phyloP scores from a whole-genome alignment of 2,329 filamentous ascomycete species.

The Penicillium decumbens region DNA sequence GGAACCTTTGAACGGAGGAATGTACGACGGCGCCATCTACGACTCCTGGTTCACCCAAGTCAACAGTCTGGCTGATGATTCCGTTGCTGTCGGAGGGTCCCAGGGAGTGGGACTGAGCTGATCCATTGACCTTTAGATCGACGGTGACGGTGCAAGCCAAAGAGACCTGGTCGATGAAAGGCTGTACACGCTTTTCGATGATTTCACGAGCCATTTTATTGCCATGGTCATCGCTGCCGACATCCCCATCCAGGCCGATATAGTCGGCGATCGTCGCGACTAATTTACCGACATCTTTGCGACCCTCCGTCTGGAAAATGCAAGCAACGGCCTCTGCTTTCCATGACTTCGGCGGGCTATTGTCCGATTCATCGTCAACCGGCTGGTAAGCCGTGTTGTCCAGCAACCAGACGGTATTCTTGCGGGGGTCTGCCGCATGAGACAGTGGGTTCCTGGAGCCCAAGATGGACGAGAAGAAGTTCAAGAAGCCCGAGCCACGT shows the following conservation, averaged over 20 bases:
- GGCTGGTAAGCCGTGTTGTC: slow-evolving; percentile 78
- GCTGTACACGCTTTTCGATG: slow-evolving; percentile 53
- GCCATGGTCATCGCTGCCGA: slow-evolving; percentile 29
- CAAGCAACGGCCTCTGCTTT: slow-evolving; percentile 77
- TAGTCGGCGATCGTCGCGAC: slow-evolving; percentile 67
- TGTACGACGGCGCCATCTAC: slow-evolving; percentile 48
- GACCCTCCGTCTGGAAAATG: slow-evolving; percentile 70
- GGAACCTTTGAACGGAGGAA: slow-evolving; percentile 26
- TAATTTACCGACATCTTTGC: slow-evolving; percentile 61
- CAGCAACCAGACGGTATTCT: slow-evolving; percentile 78
- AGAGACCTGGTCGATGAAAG: slow-evolving; percentile 72
- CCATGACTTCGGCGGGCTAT: slow-evolving; percentile 51
- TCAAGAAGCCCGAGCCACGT: slow-evolving; percentile 16
- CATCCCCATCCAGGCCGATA: slow-evolving; percentile 61
- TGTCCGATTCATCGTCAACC: slow-evolving; percentile 26
- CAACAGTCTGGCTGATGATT: slow-evolving; percentile 61
- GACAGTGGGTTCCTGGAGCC: slow-evolving; percentile 54
- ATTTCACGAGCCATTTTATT: slow-evolving; percentile 55
- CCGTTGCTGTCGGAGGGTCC: slow-evolving; percentile 69
- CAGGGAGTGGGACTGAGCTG: slow-evolving; percentile 49
- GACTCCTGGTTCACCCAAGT: slow-evolving; percentile 45
- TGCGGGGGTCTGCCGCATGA: slow-evolving; percentile 55
- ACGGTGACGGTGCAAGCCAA: slow-evolving; percentile 66
- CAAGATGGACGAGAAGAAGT: slow-evolving; percentile 32
- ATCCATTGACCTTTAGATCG: slow-evolving; percentile 52